Base-by-base conservation (phyloP, 1,139 yeast genomes). In the Candida sp. region DNA sequence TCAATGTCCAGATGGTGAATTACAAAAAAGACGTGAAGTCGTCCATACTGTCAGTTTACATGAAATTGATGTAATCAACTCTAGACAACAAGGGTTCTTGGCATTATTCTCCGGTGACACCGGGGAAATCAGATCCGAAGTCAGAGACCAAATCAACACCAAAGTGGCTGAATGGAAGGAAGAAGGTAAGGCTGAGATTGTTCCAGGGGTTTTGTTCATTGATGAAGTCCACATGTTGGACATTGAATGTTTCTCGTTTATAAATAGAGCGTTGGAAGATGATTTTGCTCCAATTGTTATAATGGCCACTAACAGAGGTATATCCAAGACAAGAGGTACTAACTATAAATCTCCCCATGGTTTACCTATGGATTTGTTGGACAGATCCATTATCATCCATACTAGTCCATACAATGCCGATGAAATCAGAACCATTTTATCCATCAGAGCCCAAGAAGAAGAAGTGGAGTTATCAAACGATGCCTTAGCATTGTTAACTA, bases 151-250 rank as follows among this genome's bases (percentile, higher is more conserved):
- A 70, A 93, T 93, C 64, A 93, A 95, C 68, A 81, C 91, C 42
- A 93, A 93, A 68, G 97, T 95, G 43, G 96, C 95, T 29, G 99
- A 93, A 68, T 93, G 99, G 99, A 89, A 87, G 60, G 99, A 93
- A 73, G 99, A 93, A 74, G 99, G 99, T 46, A 95, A 93, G 65
- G 99, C 99, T 9, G 97, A 91, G 57, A 91, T 95, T 52, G 87
- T 89, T 42, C 98, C 99, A n/a, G 99, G 99, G 53, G 99, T 93
- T 9, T 74, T 93, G 56, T 93, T 93, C 66, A 89, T 93, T 57
- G 99, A 93, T 68, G 99, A 93, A 69, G 98, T 91, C 43, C 99
- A 93, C 68, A 93, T 93, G 98, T 81, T 93, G 53, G 99, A 93
- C 64, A 88, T 93, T 57, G 99, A 93, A 68, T 86, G 97, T 63